Evolutionary conservation across 2,329 filamentous ascomycete species (phyloP).

Genomic region (Fonsecaea pedrosoi): DNA sequence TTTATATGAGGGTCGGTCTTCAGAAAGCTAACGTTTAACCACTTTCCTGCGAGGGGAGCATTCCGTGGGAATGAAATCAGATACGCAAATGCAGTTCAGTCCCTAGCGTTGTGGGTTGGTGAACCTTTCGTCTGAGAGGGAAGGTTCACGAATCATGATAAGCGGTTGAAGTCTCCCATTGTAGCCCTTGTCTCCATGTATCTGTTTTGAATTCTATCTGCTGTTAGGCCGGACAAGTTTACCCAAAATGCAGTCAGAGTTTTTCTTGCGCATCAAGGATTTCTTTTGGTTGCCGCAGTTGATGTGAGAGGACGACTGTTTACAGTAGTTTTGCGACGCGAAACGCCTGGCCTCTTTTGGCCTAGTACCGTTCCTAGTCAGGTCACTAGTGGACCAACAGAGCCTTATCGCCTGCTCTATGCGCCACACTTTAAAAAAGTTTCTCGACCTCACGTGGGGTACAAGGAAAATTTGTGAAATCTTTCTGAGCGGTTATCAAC

Average conservation of each 20-base stretch:
- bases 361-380: neutral
- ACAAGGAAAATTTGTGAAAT: slow-evolving; percentile 7
- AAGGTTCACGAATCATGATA: neutral
- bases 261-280: neutral
- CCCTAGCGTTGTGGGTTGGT: neutral
- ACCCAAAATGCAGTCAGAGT: neutral
- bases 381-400: neutral
- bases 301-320: neutral
- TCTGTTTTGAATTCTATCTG: neutral
- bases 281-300: neutral
- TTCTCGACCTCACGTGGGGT: slow-evolving; percentile 6
- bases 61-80: no score
- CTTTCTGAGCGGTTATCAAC: neutral
- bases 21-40: neutral
- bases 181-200: neutral
- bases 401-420: slow-evolving; percentile 1
- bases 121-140: neutral
- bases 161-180: neutral
- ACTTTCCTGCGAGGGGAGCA: neutral
- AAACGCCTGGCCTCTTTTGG: neutral
- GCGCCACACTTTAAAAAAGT: slow-evolving; percentile 7
- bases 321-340: neutral
- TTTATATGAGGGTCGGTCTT: neutral
- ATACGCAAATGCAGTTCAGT: neutral
- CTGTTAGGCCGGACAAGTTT: neutral